A percentile compares a stretch with the other conserved stretches of the same genome.
Conservation (phyloP, 75 land plant genomes). For the Pinus tabuliformis region DNA sequence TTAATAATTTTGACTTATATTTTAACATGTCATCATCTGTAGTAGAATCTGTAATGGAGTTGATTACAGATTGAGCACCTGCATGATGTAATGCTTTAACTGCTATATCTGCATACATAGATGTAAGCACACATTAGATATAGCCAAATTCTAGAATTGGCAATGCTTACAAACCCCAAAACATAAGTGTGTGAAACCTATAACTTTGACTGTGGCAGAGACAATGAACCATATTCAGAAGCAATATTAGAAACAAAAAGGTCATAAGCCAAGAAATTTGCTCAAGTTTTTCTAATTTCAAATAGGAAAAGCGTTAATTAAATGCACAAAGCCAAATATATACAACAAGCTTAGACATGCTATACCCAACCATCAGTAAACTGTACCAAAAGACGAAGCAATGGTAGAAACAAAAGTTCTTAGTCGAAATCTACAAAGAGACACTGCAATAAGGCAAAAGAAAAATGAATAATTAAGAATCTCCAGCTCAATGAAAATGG, state of each 20-base stretch:
- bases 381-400: too few species aligned
- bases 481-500: too few species aligned
- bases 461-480: background rate
- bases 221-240: background rate
- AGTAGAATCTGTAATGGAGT: conserved; percentile 28
- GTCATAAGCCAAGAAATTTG: background rate
- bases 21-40: conserved; percentile 28
- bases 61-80: conserved; percentile 34
- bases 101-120: conserved; percentile 36
- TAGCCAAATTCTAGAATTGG: background rate
- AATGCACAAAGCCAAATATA: too few species aligned
- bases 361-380: too few species aligned
- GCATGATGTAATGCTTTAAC: conserved; percentile 33
- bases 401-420: background rate
- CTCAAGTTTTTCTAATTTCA: background rate
- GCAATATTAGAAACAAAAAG: background rate
- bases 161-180: background rate
- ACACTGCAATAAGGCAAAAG: background rate
- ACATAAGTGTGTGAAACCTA: background rate
- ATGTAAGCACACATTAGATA: background rate
- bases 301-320: background rate
- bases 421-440: background rate
- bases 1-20: conserved; percentile 36
- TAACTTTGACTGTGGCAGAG: too few species aligned
- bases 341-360: too few species aligned